Base-by-base conservation (phyloP, 2,329 filamentous ascomycete species). In the Pseudogymnoascus sp. region DNA sequence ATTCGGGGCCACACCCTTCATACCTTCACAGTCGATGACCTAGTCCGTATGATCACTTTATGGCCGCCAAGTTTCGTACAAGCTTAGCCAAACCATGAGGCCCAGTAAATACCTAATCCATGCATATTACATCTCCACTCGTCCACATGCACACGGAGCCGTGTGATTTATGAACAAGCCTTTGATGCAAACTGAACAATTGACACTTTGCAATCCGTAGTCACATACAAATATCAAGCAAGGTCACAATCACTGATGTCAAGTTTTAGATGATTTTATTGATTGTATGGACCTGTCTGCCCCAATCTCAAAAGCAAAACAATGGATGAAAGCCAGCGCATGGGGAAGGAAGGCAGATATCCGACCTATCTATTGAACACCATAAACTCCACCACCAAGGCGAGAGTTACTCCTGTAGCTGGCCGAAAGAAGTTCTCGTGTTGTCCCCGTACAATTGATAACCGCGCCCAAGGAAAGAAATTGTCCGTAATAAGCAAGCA, bases 401-500 rank as follows among this genome's bases (percentile, higher is more conserved):
- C 49, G n/a, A 56, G 49, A 56, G 49, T n/a, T 8, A 36, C 49
- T 36, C 18, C 49, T 56, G 28, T 56, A 14, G 28, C 9, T 56
- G 34, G 28, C 16, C 49, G 5, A 34, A 34, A 18, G 49, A 36
- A 56, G 28, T 36, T 56, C 49, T 56, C 28, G 49, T 34, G 49
- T 56, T 56, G 49, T 8, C 25, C 49, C 25, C 25, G n/a, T 34
- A 56, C 9, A 56, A 34, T 5, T 36, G 49, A 56, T 56, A 34
- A 56, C 28, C 28, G 49, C 49, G 49, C 49, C 49, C 49, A 56
- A 56, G n/a, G 49, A 56, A 56, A 56, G 25, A 56, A 56, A 56
- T 36, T 56, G 49, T 56, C 28, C 49, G 28, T 61, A 61, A 46
- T 61, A 61, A 40, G 38, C 59, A 61, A 18, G 38, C 59, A 43